A percentile compares a stretch with the other conserved stretches of the same genome.
Evolutionary conservation across 2,329 filamentous ascomycete species (phyloP).

Genomic region (Coniochaeta hoffmannii): DNA sequence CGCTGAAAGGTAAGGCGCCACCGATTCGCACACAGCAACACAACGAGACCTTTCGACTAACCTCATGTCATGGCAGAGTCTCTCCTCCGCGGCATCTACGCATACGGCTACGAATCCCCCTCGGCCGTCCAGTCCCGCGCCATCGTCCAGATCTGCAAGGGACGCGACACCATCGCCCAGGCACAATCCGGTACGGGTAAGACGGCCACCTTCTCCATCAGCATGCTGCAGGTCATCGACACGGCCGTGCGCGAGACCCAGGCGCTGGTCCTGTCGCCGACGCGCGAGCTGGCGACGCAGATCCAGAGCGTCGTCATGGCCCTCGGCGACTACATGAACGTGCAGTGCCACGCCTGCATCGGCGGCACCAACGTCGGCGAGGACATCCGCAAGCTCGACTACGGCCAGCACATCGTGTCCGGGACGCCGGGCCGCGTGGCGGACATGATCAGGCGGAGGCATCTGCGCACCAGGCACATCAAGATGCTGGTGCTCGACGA

Average conservation of each 20-base stretch:
- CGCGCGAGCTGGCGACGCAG: slow-evolving; percentile 92
- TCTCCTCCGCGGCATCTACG: slow-evolving; percentile 92
- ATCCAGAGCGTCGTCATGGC: slow-evolving; percentile 99
- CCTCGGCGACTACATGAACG: slow-evolving; percentile 99
- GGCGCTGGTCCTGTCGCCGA: slow-evolving; percentile 91
- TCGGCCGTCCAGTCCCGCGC: slow-evolving; percentile 96
- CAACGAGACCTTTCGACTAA: background rate
- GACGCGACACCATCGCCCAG: slow-evolving; percentile 96
- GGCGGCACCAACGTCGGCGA: slow-evolving; percentile 97
- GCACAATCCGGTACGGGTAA: slow-evolving; percentile 96
- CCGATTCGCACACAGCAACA: background rate
- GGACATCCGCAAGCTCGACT: slow-evolving; percentile 94
- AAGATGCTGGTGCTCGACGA: slow-evolving; percentile 58
- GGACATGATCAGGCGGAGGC: slow-evolving; percentile 54
- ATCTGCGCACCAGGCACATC: slow-evolving; percentile 53
- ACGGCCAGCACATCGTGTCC: slow-evolving; percentile 95
- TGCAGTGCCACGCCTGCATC: slow-evolving; percentile 98
- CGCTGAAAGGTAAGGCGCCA: slow-evolving; percentile 62
- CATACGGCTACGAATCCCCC: slow-evolving; percentile 96
- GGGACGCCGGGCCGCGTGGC: slow-evolving; percentile 92
- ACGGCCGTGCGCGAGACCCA: slow-evolving; percentile 88
- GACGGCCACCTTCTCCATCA: slow-evolving; percentile 94
- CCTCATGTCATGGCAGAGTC: slow-evolving; percentile 53
- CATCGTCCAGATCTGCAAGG: slow-evolving; percentile 98
- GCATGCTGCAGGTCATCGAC: slow-evolving; percentile 92